These are phyloP conservation scores for Termitomyces sp. DNA, from an alignment of 768 basidiomycete genomes.

Conservation along the genomic window DNA sequence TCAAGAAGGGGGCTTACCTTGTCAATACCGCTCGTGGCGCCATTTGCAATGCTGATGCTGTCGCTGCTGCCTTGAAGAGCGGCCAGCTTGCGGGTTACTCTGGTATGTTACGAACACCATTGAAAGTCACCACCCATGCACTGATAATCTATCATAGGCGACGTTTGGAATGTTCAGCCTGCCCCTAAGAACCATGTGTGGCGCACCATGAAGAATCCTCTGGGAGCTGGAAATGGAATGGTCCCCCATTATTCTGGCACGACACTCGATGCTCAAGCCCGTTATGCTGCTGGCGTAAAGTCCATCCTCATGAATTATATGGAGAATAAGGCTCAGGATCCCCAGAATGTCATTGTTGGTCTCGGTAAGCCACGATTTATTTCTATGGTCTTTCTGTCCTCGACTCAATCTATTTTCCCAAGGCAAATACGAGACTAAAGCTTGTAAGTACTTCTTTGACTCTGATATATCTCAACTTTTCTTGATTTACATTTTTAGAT, in stretches of 20 bases:
- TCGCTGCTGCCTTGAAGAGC: slow-evolving; percentile 69
- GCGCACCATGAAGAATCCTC: slow-evolving; percentile 78
- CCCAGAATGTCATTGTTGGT: slow-evolving; percentile 79
- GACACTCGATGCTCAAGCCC: slow-evolving; percentile 84
- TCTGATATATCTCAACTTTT: not conserved
- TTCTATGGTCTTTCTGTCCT: not conserved
- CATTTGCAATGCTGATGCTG: slow-evolving; percentile 81
- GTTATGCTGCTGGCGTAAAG: slow-evolving; percentile 75
- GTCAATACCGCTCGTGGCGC: slow-evolving; percentile 94
- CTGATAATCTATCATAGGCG: slow-evolving; percentile 28
- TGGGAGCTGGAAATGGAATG: slow-evolving; percentile 87
- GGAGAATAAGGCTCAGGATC: slow-evolving; percentile 59
- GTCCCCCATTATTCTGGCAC: slow-evolving; percentile 87
- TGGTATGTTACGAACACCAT: slow-evolving; percentile 21
- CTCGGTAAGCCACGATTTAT: slow-evolving; percentile 41
- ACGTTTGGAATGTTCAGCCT: slow-evolving; percentile 88
- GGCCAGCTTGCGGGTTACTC: slow-evolving; percentile 69
- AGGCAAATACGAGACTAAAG: slow-evolving; percentile 43
- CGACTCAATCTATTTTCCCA: not conserved
- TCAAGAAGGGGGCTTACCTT: slow-evolving; percentile 92
- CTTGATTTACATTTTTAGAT: slow-evolving; percentile 28
- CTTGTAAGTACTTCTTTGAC: slow-evolving; percentile 30
- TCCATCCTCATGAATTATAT: slow-evolving; percentile 74
- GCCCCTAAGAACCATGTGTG: slow-evolving; percentile 84
- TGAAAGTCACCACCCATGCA: not conserved